phyloP scores from a whole-genome alignment of 768 basidiomycete genomes.

The Terana coerulea region DNA sequence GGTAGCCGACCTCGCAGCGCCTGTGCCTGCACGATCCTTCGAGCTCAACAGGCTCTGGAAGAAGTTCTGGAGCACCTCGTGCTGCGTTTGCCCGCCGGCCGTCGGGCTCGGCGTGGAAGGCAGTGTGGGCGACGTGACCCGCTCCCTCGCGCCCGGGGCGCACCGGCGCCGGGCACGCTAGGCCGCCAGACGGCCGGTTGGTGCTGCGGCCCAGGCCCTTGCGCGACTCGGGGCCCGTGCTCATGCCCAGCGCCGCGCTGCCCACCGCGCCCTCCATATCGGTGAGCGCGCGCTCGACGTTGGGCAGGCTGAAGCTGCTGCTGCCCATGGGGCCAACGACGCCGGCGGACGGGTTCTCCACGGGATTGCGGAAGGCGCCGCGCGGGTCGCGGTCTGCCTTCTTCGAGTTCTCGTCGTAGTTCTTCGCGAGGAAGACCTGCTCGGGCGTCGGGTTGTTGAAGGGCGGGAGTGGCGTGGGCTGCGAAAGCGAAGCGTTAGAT shows the following conservation, averaged over 20 bases:
- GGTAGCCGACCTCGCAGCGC: slow-evolving; percentile 19
- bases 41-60: slow-evolving; percentile 78
- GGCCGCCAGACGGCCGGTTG: slow-evolving; percentile 14
- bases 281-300: slow-evolving; percentile 80
- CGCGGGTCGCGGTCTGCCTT: slow-evolving; percentile 90
- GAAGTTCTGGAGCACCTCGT: slow-evolving; percentile 84
- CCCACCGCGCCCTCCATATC: slow-evolving; percentile 76
- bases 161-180: slow-evolving; percentile 20
- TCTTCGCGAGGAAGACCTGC: slow-evolving; percentile 85
- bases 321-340: slow-evolving; percentile 93
- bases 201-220: slow-evolving; percentile 20
- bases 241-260: slow-evolving; percentile 23
- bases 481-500: background rate
- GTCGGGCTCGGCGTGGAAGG: slow-evolving; percentile 39
- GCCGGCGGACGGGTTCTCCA: slow-evolving; percentile 61
- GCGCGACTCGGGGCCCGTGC: slow-evolving; percentile 31
- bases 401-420: slow-evolving; percentile 89
- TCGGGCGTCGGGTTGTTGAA: slow-evolving; percentile 84
- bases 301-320: slow-evolving; percentile 80
- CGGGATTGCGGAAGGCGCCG: slow-evolving; percentile 77
- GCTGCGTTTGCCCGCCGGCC: slow-evolving; percentile 60
- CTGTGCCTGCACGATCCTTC: slow-evolving; percentile 47
- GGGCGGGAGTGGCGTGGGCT: slow-evolving; percentile 66
- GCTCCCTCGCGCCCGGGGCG: slow-evolving; percentile 14
- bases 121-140: slow-evolving; percentile 27